Percentiles rank a stretch among this genome's conserved stretches.
Evolutionary conservation across 441 rosid species (phyloP).

Genomic region (Pelargonium cotyledonis): DNA sequence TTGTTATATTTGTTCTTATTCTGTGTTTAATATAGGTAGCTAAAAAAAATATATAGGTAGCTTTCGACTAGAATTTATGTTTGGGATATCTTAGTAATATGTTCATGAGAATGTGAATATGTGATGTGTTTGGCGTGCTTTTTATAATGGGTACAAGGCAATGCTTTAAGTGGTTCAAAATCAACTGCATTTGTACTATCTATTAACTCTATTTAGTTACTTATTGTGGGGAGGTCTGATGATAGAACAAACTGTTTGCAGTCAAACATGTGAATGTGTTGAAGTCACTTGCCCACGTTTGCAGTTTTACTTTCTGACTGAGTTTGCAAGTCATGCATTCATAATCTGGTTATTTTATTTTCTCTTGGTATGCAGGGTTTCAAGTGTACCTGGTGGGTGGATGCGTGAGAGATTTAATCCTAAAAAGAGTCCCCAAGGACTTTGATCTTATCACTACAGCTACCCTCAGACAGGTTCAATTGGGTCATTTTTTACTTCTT

Average conservation of each 20-base stretch:
- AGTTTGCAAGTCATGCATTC: background rate
- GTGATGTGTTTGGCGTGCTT: background rate
- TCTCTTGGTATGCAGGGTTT: conserved; percentile 42
- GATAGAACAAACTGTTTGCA: too few species aligned
- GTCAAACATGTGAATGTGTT: too few species aligned
- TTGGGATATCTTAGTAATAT: too few species aligned
- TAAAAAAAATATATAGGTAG: too few species aligned
- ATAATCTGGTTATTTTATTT: conserved; percentile 2
- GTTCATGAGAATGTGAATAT: background rate
- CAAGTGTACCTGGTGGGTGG: conserved; percentile 92
- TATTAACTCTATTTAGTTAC: too few species aligned
- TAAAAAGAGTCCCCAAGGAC: conserved; percentile 75
- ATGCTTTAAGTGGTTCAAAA: background rate
- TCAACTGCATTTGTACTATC: background rate
- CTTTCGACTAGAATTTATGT: too few species aligned
- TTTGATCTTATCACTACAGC: conserved; percentile 94
- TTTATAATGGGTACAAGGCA: background rate
- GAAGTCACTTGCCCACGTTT: too few species aligned
- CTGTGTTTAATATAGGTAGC: too few species aligned
- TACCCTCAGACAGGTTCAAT: conserved; percentile 55
- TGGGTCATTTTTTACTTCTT: background rate
- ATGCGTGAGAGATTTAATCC: conserved; percentile 86
- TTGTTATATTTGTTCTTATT: background rate
- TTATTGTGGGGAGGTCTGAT: too few species aligned
- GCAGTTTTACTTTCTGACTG: too few species aligned